Conservation (phyloP, 305 asterid genomes). For the Plantago lanceolata region DNA sequence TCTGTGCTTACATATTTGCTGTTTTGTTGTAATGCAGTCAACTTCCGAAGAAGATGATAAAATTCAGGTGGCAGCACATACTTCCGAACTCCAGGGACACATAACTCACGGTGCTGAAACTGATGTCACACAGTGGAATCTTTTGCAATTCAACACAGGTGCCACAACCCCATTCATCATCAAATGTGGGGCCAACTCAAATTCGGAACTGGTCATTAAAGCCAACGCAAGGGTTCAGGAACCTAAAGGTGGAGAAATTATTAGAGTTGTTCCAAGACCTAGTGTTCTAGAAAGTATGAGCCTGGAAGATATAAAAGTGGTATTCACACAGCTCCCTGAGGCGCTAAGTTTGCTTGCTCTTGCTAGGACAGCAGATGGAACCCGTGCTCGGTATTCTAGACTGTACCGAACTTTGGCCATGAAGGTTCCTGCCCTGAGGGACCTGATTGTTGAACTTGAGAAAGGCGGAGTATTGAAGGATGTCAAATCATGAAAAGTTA, state of each 20-base stretch:
- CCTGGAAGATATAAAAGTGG: slow-evolving; percentile 70
- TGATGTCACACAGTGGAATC: slow-evolving; percentile 92
- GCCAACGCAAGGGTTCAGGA: slow-evolving; percentile 87
- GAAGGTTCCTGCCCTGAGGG: slow-evolving; percentile 96
- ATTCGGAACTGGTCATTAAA: slow-evolving; percentile 78
- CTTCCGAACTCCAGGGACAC: slow-evolving; percentile 38
- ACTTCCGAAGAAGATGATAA: slow-evolving; percentile 77
- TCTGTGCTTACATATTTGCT: slow-evolving; percentile 1
- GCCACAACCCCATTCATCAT: slow-evolving; percentile 82
- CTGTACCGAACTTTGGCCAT: slow-evolving; percentile 86
- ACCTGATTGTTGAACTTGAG: slow-evolving; percentile 86
- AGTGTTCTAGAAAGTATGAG: slow-evolving; percentile 61
- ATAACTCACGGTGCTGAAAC: slow-evolving; percentile 43
- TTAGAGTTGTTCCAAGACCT: slow-evolving; percentile 84
- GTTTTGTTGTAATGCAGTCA: slow-evolving; percentile 42
- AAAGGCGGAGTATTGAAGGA: slow-evolving; percentile 83
- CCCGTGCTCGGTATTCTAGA: slow-evolving; percentile 91
- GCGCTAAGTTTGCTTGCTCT: slow-evolving; percentile 81
- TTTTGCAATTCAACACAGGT: slow-evolving; percentile 93
- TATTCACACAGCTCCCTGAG: slow-evolving; percentile 76
- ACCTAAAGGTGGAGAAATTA: slow-evolving; percentile 96
- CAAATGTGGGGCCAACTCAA: slow-evolving; percentile 96
- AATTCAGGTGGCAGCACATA: slow-evolving; percentile 32
- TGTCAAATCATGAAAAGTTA: slow-evolving; percentile 42
- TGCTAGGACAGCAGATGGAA: slow-evolving; percentile 91